A percentile compares a stretch with the other conserved stretches of the same genome.
Evolutionary conservation across 495 filamentous ascomycete genomes (phyloP).

Genomic region (Tricharina praecox): DNA sequence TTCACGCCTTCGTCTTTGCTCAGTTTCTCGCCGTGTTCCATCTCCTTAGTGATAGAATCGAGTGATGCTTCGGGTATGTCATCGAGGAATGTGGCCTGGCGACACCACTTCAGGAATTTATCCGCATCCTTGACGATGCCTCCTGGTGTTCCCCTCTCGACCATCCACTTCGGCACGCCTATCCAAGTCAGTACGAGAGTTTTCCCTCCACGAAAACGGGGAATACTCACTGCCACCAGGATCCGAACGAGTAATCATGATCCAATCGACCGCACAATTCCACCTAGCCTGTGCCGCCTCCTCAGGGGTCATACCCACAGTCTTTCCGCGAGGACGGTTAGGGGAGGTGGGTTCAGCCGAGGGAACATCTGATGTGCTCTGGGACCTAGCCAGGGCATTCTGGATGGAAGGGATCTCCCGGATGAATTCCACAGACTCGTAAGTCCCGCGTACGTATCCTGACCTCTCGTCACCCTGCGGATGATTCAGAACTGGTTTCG

Average conservation of each 20-base stretch:
- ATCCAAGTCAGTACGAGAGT: background rate
- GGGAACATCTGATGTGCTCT: constrained; percentile 2
- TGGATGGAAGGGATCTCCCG: constrained; percentile 48
- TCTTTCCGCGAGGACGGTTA: background rate
- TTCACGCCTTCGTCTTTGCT: background rate
- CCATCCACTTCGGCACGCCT: constrained; percentile 72
- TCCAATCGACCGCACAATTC: constrained; percentile 72
- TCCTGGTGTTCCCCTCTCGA: constrained; percentile 75
- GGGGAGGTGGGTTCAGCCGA: constrained; percentile 1
- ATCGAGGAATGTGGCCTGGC: background rate
- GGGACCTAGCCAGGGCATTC: background rate
- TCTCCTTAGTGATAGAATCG: background rate
- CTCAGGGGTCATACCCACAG: constrained; percentile 2
- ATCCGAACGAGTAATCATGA: constrained; percentile 91
- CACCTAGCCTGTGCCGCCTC: constrained; percentile 32
- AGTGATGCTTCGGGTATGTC: background rate
- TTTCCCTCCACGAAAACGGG: background rate
- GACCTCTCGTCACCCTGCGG: constrained; percentile 47
- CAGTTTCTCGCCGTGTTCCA: background rate
- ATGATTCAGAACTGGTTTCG: constrained; percentile 57
- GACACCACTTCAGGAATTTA: constrained; percentile 67
- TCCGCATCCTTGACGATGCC: constrained; percentile 67
- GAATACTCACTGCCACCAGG: constrained; percentile 51
- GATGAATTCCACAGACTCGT: constrained; percentile 85
- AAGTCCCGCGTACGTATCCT: constrained; percentile 65